Conservation (phyloP, 768 basidiomycete genomes). For the Hericium rajendrae region DNA sequence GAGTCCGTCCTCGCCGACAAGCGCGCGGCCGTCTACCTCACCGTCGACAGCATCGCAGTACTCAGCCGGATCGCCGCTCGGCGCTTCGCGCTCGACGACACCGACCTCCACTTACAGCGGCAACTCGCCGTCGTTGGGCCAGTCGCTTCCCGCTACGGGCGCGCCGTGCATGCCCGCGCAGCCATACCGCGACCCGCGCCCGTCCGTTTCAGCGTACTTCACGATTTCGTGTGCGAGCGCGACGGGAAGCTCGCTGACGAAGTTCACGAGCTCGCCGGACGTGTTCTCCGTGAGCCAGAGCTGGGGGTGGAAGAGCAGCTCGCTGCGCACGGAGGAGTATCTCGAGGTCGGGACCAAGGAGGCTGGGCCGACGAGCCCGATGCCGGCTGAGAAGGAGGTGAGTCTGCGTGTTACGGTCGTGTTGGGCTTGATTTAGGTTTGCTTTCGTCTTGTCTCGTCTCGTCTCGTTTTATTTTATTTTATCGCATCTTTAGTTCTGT, state of each 20-base stretch:
- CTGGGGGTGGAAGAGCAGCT: constrained; percentile 86
- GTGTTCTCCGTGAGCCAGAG: constrained; percentile 77
- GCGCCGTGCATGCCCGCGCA: constrained; percentile 43
- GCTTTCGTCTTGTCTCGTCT: background rate
- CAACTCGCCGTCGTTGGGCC: constrained; percentile 1
- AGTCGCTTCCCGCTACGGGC: constrained; percentile 32
- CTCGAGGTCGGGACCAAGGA: constrained; percentile 20
- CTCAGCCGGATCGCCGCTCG: constrained; percentile 8
- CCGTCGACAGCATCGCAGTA: constrained; percentile 7
- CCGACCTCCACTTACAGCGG: constrained; percentile 12
- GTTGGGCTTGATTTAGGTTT: constrained; percentile 20
- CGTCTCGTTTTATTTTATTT: background rate
- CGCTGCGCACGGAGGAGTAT: constrained; percentile 39
- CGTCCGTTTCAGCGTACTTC: constrained; percentile 71
- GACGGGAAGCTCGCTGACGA: constrained; percentile 72
- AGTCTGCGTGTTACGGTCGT: constrained; percentile 76
- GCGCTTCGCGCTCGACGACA: constrained; percentile 7
- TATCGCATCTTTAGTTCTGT: background rate
- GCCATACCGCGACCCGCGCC: constrained; percentile 69
- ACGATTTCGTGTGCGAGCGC: constrained; percentile 73
- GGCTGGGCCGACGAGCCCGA: constrained; percentile 1
- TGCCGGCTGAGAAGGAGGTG: constrained; percentile 27
- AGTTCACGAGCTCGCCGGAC: constrained; percentile 82
- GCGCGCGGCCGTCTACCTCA: background rate
- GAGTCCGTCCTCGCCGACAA: constrained; percentile 1